A percentile compares a stretch with the other conserved stretches of the same genome.
phyloP scores from a whole-genome alignment of 495 filamentous ascomycete species.

The Hypoxylon fragiforme region DNA sequence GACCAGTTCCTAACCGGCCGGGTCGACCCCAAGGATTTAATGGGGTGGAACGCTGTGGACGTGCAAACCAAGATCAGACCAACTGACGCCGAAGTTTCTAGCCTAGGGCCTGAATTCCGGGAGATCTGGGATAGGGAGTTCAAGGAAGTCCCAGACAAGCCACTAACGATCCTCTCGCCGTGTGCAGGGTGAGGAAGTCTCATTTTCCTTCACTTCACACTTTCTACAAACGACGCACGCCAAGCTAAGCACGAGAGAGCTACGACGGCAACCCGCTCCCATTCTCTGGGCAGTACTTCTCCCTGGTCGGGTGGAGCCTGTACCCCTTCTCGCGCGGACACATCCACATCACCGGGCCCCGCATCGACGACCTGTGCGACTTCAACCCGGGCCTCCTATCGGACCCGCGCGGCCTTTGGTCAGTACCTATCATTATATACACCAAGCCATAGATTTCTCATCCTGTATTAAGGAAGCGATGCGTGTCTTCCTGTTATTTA shows the following conservation, averaged over 20 bases:
- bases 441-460: no score
- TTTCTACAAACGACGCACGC: neutral
- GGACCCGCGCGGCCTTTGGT: neutral
- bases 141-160: slow-evolving; percentile 38
- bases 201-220: no score
- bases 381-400: neutral
- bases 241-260: slow-evolving; percentile 1
- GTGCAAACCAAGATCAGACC: slow-evolving; percentile 49
- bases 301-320: slow-evolving; percentile 41
- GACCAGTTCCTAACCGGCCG: slow-evolving; percentile 33
- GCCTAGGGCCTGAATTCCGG: slow-evolving; percentile 45
- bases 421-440: no score
- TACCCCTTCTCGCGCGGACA: slow-evolving; percentile 59
- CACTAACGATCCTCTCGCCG: slow-evolving; percentile 41
- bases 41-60: slow-evolving; percentile 53
- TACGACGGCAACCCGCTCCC: slow-evolving; percentile 4
- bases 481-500: no score
- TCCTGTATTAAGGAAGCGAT: no score
- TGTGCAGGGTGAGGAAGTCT: slow-evolving; percentile 34
- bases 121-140: slow-evolving; percentile 49
- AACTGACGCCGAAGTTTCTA: slow-evolving; percentile 41
- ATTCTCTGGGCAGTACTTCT: slow-evolving; percentile 41
- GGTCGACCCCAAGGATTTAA: slow-evolving; percentile 8
- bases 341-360: slow-evolving; percentile 23
- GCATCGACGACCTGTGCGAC: neutral